Base-by-base conservation (phyloP, 2,329 filamentous ascomycete genomes). In the Monosporascus sp. region DNA sequence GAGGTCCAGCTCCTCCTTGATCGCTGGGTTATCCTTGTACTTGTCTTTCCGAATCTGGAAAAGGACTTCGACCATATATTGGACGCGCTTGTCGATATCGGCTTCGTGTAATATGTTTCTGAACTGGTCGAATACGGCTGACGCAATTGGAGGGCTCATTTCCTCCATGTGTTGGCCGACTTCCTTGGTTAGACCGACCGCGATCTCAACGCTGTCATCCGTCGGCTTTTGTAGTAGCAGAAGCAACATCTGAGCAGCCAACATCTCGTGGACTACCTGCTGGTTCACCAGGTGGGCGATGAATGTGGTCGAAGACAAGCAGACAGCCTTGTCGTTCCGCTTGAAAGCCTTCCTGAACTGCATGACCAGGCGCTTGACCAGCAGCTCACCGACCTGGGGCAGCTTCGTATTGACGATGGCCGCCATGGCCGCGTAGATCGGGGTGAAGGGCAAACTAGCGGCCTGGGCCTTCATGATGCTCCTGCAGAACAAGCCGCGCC, bases 391-490 rank as follows among this genome's bases (percentile, higher is more conserved):
- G 27, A 97, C 91, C 68, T 94, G 88, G 1, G 94, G 94, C 54
- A 99, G 77, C 72, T 99, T 99, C 15, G 94, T 97, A 69, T 99
- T 99, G 68, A 97, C 91, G 63, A 97, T 95, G 38, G 94, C 91
- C 1, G 86, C 90, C 86, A 97, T 95, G 48, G 92, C 90, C 14
- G 93, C 94, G 64, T 97, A 96, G 56, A 99, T 96, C 9, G 93
- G 89, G 0, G 94, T 97, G 65, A 97, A 99, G 0, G 93, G 92
- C 69, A 97, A 80, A 77, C 90, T 95, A 9, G 93, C 91, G 15
- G 93, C 91, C 74, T 99, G 94, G 0, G 94, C 94, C 76, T 97
- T 97, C 91, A 97, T 96, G 65, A 99, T 94, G 62, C 90, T 93
- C 58, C 94, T 83, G 73, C 93, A 97, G 71, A 97, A 97, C 55